These are phyloP conservation scores for Alternaria ethzedia DNA, from an alignment of 2,329 filamentous ascomycete genomes.

Conservation along the genomic window DNA sequence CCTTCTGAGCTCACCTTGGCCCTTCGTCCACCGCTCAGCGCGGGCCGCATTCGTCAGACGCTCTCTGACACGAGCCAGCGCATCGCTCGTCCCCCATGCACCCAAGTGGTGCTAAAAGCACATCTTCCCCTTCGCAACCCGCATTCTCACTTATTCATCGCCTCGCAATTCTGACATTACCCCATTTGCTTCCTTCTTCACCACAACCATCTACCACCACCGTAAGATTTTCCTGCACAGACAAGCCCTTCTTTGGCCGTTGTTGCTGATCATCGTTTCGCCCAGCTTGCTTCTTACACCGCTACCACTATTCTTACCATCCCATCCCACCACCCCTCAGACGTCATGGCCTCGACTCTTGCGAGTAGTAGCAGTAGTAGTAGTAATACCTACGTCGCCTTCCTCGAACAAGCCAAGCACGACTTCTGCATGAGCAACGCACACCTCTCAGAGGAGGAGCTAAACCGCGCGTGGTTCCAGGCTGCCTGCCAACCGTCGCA, in stretches of 20 bases:
- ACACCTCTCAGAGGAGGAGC: constrained; percentile 44
- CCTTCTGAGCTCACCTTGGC: constrained; percentile 34
- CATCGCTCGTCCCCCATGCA: constrained; percentile 29
- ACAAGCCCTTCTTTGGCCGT: constrained; percentile 5
- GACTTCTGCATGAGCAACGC: constrained; percentile 44
- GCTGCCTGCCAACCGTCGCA: constrained; percentile 27
- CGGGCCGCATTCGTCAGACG: constrained; percentile 36
- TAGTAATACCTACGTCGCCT: constrained; percentile 26
- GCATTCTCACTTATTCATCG: constrained; percentile 34
- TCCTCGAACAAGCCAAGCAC: constrained; percentile 46
- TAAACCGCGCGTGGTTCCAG: constrained; percentile 44
- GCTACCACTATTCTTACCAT: constrained; percentile 8
- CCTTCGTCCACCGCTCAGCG: constrained; percentile 28
- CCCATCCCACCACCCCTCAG: constrained; percentile 1
- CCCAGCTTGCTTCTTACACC: constrained; percentile 25
- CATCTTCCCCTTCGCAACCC: constrained; percentile 27
- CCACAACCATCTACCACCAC: constrained; percentile 3
- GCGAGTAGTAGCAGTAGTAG: constrained; percentile 25
- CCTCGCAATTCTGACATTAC: constrained; percentile 28
- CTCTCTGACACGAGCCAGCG: constrained; percentile 42
- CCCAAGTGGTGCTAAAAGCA: constrained; percentile 35
- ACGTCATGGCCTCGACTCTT: constrained; percentile 37
- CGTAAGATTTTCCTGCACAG: constrained; percentile 26
- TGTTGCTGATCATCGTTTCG: constrained; percentile 32
- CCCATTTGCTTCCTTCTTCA: constrained; percentile 16